phyloP scores from a whole-genome alignment of 163 green algal genomes.

The Coccomyxa subellipsoidea region DNA sequence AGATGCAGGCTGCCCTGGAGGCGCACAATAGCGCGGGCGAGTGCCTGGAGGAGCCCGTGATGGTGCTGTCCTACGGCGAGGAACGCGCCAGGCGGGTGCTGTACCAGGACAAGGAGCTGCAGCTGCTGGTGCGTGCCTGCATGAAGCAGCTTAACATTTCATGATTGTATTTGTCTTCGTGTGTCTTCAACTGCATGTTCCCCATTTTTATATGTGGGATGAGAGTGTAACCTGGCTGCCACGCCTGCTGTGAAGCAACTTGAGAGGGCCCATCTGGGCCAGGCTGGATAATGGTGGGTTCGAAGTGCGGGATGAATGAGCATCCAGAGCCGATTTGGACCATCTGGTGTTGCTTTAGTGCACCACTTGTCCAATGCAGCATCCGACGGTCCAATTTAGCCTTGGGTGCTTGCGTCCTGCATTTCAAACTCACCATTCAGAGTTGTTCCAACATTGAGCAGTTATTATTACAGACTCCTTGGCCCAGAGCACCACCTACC shows the following conservation, averaged over 20 bases:
- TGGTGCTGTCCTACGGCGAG: not conserved
- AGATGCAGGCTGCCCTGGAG: conserved; percentile 38
- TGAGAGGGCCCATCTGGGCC: not conserved
- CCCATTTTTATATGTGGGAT: not conserved
- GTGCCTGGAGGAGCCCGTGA: not conserved
- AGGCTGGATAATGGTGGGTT: not conserved
- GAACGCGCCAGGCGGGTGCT: conserved; percentile 34
- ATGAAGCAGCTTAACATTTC: not conserved
- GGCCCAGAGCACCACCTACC: too few relatives aligned
- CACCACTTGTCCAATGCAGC: too few relatives aligned
- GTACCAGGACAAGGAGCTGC: conserved; percentile 42
- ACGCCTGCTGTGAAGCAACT: not conserved
- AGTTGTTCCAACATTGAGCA: too few relatives aligned
- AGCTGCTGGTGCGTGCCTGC: conserved; percentile 34
- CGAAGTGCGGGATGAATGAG: too few relatives aligned
- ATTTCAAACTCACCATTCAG: too few relatives aligned
- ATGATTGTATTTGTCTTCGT: not conserved
- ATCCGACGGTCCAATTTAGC: too few relatives aligned
- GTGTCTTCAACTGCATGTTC: not conserved
- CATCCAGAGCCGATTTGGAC: too few relatives aligned
- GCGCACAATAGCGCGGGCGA: not conserved
- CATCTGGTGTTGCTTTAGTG: too few relatives aligned
- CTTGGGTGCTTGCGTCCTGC: too few relatives aligned
- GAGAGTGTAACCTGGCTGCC: not conserved
- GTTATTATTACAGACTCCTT: too few relatives aligned